A percentile compares a stretch with the other conserved stretches of the same genome.
These are phyloP conservation scores for Ormosia semicastrata DNA, from an alignment of 306 rosid genomes.

Conservation along the genomic window DNA sequence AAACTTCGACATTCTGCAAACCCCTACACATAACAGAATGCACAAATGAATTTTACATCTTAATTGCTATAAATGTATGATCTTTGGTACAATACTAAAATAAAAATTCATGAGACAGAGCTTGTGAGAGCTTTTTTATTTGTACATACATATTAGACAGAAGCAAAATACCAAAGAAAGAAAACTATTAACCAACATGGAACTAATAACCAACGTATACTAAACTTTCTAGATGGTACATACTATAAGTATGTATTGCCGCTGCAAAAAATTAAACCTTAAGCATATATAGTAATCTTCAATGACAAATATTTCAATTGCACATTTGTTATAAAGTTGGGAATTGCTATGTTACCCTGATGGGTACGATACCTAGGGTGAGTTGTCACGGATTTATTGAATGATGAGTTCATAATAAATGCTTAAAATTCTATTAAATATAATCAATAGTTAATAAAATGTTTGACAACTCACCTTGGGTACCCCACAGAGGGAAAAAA, in stretches of 20 bases:
- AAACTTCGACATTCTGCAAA: conserved; percentile 94
- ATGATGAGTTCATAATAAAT: background rate
- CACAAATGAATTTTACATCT: conserved; percentile 17
- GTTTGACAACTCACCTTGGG: background rate
- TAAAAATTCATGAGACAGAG: background rate
- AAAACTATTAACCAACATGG: background rate
- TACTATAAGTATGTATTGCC: background rate
- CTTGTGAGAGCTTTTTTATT: background rate
- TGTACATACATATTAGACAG: background rate
- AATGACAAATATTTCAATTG: background rate
- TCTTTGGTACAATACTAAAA: background rate
- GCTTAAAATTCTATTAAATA: background rate
- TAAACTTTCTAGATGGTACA: conserved; percentile 9
- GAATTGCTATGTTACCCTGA: too few relatives aligned
- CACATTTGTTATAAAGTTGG: background rate
- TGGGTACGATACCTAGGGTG: too few relatives aligned
- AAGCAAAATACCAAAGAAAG: background rate
- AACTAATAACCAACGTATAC: background rate
- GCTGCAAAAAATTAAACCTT: background rate
- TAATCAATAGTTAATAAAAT: too few relatives aligned
- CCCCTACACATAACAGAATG: conserved; percentile 72
- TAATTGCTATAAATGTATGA: conserved; percentile 13
- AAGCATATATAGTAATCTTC: background rate
- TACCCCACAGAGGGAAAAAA: background rate
- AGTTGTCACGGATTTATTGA: too few relatives aligned